Conservation (phyloP, 139 green algal genomes). For the Chlorella sp. region DNA sequence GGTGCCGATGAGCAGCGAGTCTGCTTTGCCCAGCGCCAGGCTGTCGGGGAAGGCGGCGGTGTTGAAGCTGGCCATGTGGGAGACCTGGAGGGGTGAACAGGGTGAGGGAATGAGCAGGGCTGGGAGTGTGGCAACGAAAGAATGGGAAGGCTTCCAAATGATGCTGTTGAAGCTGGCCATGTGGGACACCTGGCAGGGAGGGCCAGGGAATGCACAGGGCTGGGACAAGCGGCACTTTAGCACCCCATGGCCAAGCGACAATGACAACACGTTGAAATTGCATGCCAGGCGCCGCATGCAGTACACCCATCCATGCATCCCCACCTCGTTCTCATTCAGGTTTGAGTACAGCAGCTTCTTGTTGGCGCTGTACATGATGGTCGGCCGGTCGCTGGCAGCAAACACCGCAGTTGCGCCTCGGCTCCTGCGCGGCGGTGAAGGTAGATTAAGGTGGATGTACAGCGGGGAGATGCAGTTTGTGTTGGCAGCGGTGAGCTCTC, state of each 20-base stretch:
- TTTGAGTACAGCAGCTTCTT: slow-evolving; percentile 97
- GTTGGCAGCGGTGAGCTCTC: not conserved
- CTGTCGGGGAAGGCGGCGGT: slow-evolving; percentile 76
- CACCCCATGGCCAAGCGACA: not conserved
- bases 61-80: slow-evolving; percentile 83
- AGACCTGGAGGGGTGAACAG: slow-evolving; percentile 63
- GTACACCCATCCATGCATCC: no score
- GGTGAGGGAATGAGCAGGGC: not conserved
- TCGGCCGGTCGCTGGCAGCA: slow-evolving; percentile 93
- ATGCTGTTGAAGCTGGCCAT: slow-evolving; percentile 83
- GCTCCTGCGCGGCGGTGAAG: not conserved
- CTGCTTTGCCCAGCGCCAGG: slow-evolving; percentile 84
- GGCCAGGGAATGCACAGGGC: not conserved
- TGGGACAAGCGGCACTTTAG: not conserved
- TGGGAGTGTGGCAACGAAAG: no score
- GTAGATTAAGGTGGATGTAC: not conserved
- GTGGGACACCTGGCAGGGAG: slow-evolving; percentile 66
- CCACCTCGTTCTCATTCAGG: slow-evolving; percentile 94
- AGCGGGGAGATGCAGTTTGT: not conserved
- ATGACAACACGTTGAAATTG: no score
- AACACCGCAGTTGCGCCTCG: slow-evolving; percentile 81
- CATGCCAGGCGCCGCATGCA: no score
- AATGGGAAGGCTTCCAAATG: no score
- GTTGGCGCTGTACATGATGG: slow-evolving; percentile 92
- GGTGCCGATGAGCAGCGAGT: slow-evolving; percentile 83